Conservation (phyloP, 2,329 filamentous ascomycete genomes). For the Helotiales sp. region DNA sequence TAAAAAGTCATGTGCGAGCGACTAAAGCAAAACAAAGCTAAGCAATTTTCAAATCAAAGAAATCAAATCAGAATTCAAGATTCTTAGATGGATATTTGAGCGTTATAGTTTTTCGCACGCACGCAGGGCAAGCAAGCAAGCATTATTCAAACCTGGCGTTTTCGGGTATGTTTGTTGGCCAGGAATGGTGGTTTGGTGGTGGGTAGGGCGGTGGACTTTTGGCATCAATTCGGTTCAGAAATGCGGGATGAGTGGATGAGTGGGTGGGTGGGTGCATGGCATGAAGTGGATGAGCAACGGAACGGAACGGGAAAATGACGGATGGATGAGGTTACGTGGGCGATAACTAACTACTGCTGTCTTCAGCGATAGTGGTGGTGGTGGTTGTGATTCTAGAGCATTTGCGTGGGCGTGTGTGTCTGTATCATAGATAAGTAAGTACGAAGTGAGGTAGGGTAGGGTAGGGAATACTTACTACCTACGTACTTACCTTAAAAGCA, state of each 20-base stretch:
- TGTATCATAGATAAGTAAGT: too few relatives aligned
- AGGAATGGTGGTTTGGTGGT: background rate
- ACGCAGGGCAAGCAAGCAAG: background rate
- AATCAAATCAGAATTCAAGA: background rate
- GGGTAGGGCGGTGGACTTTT: background rate
- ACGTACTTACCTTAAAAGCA: too few relatives aligned
- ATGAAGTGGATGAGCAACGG: too few relatives aligned
- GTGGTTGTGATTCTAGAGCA: too few relatives aligned
- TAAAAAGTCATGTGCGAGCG: background rate
- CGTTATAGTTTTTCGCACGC: background rate
- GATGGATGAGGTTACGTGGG: too few relatives aligned
- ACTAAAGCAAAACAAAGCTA: background rate
- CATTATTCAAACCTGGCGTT: slow-evolving; percentile 6
- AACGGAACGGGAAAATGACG: background rate
- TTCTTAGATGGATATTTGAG: slow-evolving; percentile 9
- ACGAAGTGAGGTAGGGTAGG: too few relatives aligned
- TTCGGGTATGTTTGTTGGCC: background rate
- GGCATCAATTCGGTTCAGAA: background rate
- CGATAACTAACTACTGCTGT: too few relatives aligned
- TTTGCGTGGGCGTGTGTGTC: too few relatives aligned
- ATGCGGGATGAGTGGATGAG: background rate
- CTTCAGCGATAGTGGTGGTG: too few relatives aligned
- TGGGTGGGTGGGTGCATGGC: too few relatives aligned
- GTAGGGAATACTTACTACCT: too few relatives aligned
- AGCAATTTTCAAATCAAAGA: background rate